Evolutionary conservation across 805 yeast species (phyloP).

Genomic region (Teunomyces gatunensis): DNA sequence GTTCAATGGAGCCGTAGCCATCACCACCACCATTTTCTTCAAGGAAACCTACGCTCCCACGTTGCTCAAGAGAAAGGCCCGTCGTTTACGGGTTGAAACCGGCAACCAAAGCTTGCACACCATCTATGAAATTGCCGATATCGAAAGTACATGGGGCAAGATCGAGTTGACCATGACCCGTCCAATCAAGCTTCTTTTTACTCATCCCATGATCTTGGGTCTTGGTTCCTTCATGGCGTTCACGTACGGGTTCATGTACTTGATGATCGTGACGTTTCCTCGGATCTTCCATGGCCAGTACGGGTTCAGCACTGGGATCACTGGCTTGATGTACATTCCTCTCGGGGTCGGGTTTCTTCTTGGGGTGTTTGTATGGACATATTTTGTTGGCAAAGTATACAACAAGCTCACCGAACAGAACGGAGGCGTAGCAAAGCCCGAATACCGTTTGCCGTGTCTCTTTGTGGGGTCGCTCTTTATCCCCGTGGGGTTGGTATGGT

Average conservation of each 20-base stretch:
- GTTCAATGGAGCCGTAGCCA: constrained; percentile 50
- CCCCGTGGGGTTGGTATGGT: constrained; percentile 64
- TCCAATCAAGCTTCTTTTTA: constrained; percentile 50
- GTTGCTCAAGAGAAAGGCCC: constrained; percentile 47
- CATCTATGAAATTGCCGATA: constrained; percentile 57
- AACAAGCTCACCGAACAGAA: constrained; percentile 36
- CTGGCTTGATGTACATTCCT: constrained; percentile 60
- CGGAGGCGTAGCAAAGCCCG: constrained; percentile 59
- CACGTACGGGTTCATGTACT: constrained; percentile 63
- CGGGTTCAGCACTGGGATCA: constrained; percentile 45
- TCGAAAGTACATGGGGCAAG: constrained; percentile 39
- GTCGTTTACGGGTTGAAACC: constrained; percentile 46
- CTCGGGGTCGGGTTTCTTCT: constrained; percentile 53
- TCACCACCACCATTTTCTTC: constrained; percentile 46
- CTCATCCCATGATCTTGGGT: constrained; percentile 64
- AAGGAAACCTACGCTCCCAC: constrained; percentile 61
- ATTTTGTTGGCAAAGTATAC: constrained; percentile 41
- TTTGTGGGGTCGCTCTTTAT: constrained; percentile 49
- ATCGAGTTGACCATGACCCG: constrained; percentile 48
- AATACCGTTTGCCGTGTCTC: constrained; percentile 54
- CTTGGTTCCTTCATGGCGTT: constrained; percentile 65
- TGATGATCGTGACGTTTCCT: constrained; percentile 62
- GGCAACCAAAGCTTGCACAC: constrained; percentile 59
- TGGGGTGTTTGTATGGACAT: constrained; percentile 51
- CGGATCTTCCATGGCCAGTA: constrained; percentile 46